A percentile compares a stretch with the other conserved stretches of the same genome.
These are phyloP conservation scores for Hemisphaericaspora subhashii DNA, from an alignment of 1,139 yeast species.

Conservation along the genomic window DNA sequence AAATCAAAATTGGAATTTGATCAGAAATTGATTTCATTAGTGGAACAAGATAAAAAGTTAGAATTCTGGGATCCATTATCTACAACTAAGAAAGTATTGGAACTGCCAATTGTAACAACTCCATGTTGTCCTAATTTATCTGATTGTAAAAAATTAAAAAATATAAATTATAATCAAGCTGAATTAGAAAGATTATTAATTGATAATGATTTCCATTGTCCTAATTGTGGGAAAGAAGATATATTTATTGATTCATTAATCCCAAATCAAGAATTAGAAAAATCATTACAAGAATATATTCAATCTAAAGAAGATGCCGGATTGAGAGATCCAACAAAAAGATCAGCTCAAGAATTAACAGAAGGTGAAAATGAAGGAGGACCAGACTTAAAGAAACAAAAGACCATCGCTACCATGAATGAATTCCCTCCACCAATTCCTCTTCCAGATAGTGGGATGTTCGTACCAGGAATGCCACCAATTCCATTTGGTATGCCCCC, in stretches of 20 bases:
- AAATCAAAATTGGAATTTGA: slow-evolving; percentile 47
- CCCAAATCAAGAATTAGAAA: slow-evolving; percentile 58
- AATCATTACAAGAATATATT: slow-evolving; percentile 52
- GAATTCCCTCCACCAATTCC: slow-evolving; percentile 4
- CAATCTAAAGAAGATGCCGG: slow-evolving; percentile 46
- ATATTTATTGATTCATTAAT: slow-evolving; percentile 71
- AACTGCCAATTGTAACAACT: slow-evolving; percentile 73
- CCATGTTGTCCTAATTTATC: slow-evolving; percentile 70
- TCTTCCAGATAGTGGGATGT: too few relatives aligned
- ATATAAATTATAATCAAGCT: slow-evolving; percentile 39
- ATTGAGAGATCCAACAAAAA: slow-evolving; percentile 37
- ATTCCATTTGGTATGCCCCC: slow-evolving; percentile 18
- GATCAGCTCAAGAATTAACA: slow-evolving; percentile 23
- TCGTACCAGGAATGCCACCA: slow-evolving; percentile 20
- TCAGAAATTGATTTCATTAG: slow-evolving; percentile 30
- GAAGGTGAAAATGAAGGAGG: slow-evolving; percentile 21
- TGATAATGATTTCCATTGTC: slow-evolving; percentile 88
- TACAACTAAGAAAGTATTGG: slow-evolving; percentile 62
- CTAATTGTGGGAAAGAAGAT: slow-evolving; percentile 76
- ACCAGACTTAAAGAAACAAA: slow-evolving; percentile 33
- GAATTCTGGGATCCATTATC: slow-evolving; percentile 58
- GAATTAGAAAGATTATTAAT: slow-evolving; percentile 69
- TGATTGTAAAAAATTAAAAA: slow-evolving; percentile 53
- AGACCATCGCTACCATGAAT: slow-evolving; percentile 13
- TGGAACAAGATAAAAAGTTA: slow-evolving; percentile 43